Conservation (phyloP, 2,329 filamentous ascomycete genomes). For the Monilinia vaccinii-corymbosi region DNA sequence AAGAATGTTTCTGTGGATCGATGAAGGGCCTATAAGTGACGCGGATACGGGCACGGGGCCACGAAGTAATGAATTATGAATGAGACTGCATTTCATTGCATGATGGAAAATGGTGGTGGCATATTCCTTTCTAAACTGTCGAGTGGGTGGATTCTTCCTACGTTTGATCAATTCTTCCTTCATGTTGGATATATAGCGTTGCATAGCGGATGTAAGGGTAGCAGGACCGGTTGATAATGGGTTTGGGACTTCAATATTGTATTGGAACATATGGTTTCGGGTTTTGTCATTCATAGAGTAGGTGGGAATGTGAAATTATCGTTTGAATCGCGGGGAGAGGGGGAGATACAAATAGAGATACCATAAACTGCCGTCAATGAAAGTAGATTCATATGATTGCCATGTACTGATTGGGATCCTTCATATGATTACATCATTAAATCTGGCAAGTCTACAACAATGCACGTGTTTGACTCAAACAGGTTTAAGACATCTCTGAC, state of each 20-base stretch:
- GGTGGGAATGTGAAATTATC: not conserved
- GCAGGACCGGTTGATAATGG: not conserved
- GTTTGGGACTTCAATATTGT: not conserved
- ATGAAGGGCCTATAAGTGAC: constrained; percentile 7
- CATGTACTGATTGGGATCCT: not conserved
- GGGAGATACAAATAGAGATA: not conserved
- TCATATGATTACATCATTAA: no score
- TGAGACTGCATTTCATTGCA: not conserved
- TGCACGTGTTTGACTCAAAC: not conserved
- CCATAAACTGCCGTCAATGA: not conserved
- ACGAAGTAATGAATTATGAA: constrained; percentile 6
- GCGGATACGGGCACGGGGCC: not conserved
- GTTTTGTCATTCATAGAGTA: not conserved
- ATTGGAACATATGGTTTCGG: not conserved
- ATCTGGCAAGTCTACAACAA: no score
- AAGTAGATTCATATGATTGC: no score
- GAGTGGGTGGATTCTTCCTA: not conserved
- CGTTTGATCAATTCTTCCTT: not conserved
- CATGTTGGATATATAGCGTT: not conserved
- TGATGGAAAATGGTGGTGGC: not conserved
- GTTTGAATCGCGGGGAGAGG: no score
- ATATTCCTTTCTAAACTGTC: not conserved
- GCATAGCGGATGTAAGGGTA: constrained; percentile 5
- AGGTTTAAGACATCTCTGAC: not conserved
- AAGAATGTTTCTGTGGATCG: constrained; percentile 11